These are phyloP conservation scores for Halenospora varia DNA, from an alignment of 495 filamentous ascomycete genomes.

Conservation along the genomic window DNA sequence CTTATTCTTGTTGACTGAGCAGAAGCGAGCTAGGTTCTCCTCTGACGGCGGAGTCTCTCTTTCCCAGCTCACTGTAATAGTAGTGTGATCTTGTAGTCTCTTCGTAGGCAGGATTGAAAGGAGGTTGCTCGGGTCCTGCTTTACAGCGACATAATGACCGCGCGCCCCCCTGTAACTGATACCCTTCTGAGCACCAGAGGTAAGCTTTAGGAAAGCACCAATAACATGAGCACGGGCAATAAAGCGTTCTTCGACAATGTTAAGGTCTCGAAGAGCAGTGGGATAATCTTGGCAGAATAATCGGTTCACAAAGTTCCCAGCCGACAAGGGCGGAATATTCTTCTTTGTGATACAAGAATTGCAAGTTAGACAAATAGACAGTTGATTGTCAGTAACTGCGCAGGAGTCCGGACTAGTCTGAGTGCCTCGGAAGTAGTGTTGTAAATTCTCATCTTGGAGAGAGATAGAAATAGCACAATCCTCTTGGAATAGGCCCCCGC, in stretches of 20 bases:
- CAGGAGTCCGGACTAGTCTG: constrained; percentile 10
- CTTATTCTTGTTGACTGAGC: constrained; percentile 12
- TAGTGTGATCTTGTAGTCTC: constrained; percentile 8
- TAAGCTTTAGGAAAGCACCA: constrained; percentile 9
- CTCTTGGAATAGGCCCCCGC: constrained; percentile 11
- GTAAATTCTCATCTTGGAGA: constrained; percentile 14
- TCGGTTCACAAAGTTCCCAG: constrained; percentile 15
- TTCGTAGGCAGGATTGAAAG: constrained; percentile 4
- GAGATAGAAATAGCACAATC: constrained; percentile 6
- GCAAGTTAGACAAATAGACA: constrained; percentile 9
- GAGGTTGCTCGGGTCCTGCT: constrained; percentile 8
- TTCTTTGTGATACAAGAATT: constrained; percentile 5
- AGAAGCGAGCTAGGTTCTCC: constrained; percentile 10
- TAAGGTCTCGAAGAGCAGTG: constrained; percentile 9
- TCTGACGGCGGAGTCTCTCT: constrained; percentile 5
- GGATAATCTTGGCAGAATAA: constrained; percentile 14
- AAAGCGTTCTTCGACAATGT: constrained; percentile 9
- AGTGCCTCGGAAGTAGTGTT: constrained; percentile 15
- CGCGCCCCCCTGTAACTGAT: constrained; percentile 7
- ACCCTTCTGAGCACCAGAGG: constrained; percentile 9
- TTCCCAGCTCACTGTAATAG: constrained; percentile 10
- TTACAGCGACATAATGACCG: constrained; percentile 9
- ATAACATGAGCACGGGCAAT: constrained; percentile 11
- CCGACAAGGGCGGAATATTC: constrained; percentile 9
- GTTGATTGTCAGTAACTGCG: constrained; percentile 10